Base-by-base conservation (phyloP, 1,284 basidiomycete genomes). In the Ceratorhiza oryzae-sativae region DNA sequence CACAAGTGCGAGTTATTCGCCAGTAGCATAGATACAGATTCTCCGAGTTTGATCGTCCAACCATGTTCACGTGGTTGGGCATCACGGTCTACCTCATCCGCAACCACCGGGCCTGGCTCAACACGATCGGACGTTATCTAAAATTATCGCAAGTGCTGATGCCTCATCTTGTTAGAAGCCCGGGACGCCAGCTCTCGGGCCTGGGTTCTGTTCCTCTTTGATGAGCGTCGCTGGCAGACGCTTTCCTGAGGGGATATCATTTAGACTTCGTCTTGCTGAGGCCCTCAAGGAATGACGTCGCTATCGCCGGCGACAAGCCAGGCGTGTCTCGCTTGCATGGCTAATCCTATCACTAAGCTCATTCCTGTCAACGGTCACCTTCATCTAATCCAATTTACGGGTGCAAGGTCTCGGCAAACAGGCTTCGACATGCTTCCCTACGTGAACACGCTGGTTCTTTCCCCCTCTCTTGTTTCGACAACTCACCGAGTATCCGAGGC, bases 31-130 rank as follows among this genome's bases (percentile, higher is more conserved):
- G 63, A 53, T 34, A 25, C 25, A 55, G 63, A 68, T 68, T 68
- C 63, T 68, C 63, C 63, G 63, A 68, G 51, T 68, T 68, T 68
- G 63, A 68, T 68, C 12, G 63, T 45, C 42, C 63, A 32, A 30
- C 30, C 32, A 30, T 9, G 46, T 51, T 68, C 63, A 68, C 63
- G 63, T 68, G 63, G 63, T 1, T 30, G 30, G 15, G 12, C 18
- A 32, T 30, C 41, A 18, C 15, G 36, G 18, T 36, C 53, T 56
- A 36, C 20, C 25, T 45, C 36, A n/a, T 55, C 36, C 32, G 41
- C 48, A 5, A 39, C 45, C 30, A 27, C 39, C 30, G 18, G 34
- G 56, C n/a, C 56, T 59, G n/a, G 56, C n/a, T 59, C 56, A 5
- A 59, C 23, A 13, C 30, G 55, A 32, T 13, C 34, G n/a, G 23